Evolutionary conservation across 2,329 filamentous ascomycete species (phyloP).

Genomic region (Neurospora sp.): DNA sequence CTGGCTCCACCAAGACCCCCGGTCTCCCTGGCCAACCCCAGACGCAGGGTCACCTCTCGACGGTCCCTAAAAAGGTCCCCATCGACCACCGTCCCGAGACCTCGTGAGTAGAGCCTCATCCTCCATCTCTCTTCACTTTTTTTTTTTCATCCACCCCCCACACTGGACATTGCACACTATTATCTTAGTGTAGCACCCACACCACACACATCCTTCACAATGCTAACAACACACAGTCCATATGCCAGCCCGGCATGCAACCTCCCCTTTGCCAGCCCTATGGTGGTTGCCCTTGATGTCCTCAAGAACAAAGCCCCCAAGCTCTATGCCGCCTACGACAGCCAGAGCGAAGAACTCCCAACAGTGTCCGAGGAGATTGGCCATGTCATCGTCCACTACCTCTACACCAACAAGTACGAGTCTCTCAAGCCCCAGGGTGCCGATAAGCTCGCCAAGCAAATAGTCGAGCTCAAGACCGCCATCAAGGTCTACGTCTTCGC

Average conservation of each 20-base stretch:
- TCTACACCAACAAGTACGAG: conserved; percentile 18
- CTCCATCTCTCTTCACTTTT: background rate
- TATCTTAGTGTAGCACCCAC: background rate
- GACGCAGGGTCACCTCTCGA: conserved; percentile 1
- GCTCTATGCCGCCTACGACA: conserved; percentile 17
- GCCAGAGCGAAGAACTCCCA: conserved; percentile 14
- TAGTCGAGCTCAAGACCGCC: conserved; percentile 17
- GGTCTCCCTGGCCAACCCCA: background rate
- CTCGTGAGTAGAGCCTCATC: background rate
- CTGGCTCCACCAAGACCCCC: background rate
- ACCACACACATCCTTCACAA: background rate
- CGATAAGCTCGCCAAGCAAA: conserved; percentile 13
- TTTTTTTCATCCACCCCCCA: background rate
- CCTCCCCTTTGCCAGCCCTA: conserved; percentile 17
- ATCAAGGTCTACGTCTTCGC: conserved; percentile 17
- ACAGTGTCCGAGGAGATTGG: conserved; percentile 15
- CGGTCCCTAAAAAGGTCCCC: background rate
- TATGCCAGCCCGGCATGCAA: conserved; percentile 18
- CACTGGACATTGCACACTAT: background rate
- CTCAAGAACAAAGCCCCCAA: conserved; percentile 17
- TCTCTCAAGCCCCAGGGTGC: conserved; percentile 15
- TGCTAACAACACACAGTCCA: conserved; percentile 12
- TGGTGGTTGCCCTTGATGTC: conserved; percentile 16
- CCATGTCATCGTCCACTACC: conserved; percentile 19
- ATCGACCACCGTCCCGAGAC: background rate